Base-by-base conservation (phyloP, 352 stramenopile species). In the Pythium sukuiense region DNA sequence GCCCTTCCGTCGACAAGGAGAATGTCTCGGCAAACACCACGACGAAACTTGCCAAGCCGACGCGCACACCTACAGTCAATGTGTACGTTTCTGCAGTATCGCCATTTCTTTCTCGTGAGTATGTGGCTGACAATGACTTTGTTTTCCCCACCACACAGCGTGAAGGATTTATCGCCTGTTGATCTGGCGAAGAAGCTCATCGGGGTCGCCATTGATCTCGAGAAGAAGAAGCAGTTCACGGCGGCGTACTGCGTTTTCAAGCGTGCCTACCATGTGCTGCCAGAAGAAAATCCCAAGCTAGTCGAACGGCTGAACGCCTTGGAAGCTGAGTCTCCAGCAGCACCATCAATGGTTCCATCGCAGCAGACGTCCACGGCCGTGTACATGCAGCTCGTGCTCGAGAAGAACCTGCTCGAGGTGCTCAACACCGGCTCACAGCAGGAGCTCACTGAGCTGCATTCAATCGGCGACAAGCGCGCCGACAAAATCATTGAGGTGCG, bases 121-220 rank as follows among this genome's bases (percentile, higher is more conserved):
- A n/a, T 11, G 26, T 24, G 26, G 6, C 48, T 55, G 48, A 55
- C 26, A 3, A 20, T 55, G 24, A 37, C 8, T 29, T 12, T 6
- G 0, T 3, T 50, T 3, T 61, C 20, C 14, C 24, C 52, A 33
- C 11, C n/a, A 3, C 55, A 24, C 41, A 72, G 65, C 16, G 14
- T 69, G 2, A 62, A 71, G 20, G 71, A 86, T 14, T 37, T 68
- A 24, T 71, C 69, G 16, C 60, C 74, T 0, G 67, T 78, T 24
- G n/a, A 81, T 18, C 61, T 85, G 3, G 81, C 80, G 1, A 90
- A 90, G 58, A 70, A 79, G n/a, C 73, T 90, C 32, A 80, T 90
- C 35, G 57, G 63, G n/a, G 50, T 83, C 18, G 81, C 80, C 0
- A 83, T 90, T 26, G 69, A 69, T 20, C 69, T 87, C 20, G 79